Evolutionary conservation across 305 asterid species (phyloP), one percentile per base, ranked within the genome.

Genomic region (Fraxinus baroniana): DNA sequence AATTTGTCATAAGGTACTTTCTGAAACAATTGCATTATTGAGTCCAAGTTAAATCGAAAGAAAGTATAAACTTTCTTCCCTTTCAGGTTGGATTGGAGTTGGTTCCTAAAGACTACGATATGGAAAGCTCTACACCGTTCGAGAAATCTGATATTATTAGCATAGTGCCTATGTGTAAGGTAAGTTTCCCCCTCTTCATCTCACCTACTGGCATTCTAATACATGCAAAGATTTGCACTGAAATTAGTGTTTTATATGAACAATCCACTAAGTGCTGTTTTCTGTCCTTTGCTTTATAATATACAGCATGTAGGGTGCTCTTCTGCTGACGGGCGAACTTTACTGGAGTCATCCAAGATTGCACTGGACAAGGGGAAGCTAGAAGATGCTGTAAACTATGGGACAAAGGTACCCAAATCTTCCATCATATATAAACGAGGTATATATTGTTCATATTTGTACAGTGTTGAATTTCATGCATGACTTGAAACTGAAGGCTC

Each of bases 361-460:
- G 98, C 99, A 26, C 91, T 97, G 46, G 99, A 97, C 88, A 95
- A 97, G 89, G 99, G 99, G 86, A 97, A 97, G 91, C 91, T 97
- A 82, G 99, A 97, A 83, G 99, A 97, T 33, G 98, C 99, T 39
- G 97, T 97, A 72, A 93, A 81, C 76, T 92, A 88, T 90, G 99
- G 98, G 81, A 95, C 98, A 82, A 95, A 97, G 96, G 99, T 94
- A 90, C 80, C 77, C 52, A 72, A 66, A 80, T 77, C 30, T 64
- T 78, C 73, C 78, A 57, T 28, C 80, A 17, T 62, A 62, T 35
- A 22, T 33, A 79, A 82, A 39, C 75, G 62, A 24, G 73, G 36
- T 18, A 46, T 83, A 52, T 26, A 78, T 74, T 76, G 86, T 71
- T 80, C 80, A 72, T 77, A 55, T 76, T 86, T 84, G 84, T 74